Conservation (phyloP, 2,329 filamentous ascomycete genomes). For the Exophiala alcalophila region DNA sequence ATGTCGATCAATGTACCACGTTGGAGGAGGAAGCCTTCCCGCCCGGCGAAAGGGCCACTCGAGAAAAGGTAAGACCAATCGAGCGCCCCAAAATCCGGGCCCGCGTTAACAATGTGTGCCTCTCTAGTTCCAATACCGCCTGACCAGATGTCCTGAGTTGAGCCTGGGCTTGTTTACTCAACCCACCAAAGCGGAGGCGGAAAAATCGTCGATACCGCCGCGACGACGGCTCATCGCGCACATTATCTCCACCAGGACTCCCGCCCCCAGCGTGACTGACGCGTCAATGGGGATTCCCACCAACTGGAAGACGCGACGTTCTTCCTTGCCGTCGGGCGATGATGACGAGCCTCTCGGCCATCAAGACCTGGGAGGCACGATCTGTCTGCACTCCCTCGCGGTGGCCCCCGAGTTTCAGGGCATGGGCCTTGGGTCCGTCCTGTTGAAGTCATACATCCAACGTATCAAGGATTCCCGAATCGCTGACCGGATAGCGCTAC, state of each 20-base stretch:
- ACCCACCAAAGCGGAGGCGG: constrained; percentile 55
- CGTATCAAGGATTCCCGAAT: constrained; percentile 68
- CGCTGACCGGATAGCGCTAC: constrained; percentile 69
- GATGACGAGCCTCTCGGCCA: constrained; percentile 60
- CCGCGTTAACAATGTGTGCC: background rate
- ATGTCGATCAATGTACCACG: constrained; percentile 53
- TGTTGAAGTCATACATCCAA: constrained; percentile 75
- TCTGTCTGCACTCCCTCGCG: constrained; percentile 79
- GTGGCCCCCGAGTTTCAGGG: constrained; percentile 73
- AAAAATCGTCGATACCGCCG: constrained; percentile 47
- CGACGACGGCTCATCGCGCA: constrained; percentile 67
- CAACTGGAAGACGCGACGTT: constrained; percentile 58
- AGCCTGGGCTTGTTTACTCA: constrained; percentile 74
- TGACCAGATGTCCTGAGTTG: constrained; percentile 71
- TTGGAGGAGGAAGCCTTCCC: constrained; percentile 60
- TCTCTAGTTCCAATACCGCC: constrained; percentile 69
- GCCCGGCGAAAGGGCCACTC: constrained; percentile 54
- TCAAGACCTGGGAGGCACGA: constrained; percentile 67
- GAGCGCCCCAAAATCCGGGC: no score
- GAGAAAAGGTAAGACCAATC: constrained; percentile 56
- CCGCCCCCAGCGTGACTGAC: constrained; percentile 64
- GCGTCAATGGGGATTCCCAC: constrained; percentile 70
- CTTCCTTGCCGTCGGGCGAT: constrained; percentile 31
- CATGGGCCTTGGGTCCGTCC: constrained; percentile 67
- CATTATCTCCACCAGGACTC: constrained; percentile 70